Percentiles rank a stretch among this genome's conserved stretches.
These are phyloP conservation scores for Terfezia boudieri DNA, from an alignment of 495 filamentous ascomycete species.

Conservation along the genomic window DNA sequence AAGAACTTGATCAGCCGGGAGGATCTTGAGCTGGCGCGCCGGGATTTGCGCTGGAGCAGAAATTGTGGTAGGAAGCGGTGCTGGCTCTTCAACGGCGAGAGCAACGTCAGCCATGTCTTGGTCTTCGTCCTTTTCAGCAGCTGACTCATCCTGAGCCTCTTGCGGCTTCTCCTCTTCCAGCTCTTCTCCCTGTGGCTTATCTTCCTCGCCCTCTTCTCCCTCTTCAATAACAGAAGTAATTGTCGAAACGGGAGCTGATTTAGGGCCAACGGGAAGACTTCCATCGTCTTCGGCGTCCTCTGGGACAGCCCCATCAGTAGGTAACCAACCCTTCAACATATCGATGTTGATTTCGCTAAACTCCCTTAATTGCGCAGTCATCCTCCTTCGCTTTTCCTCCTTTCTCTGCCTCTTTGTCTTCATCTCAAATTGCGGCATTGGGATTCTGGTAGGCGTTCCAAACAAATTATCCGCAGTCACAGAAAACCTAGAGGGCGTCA, in stretches of 20 bases:
- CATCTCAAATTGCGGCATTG: not conserved
- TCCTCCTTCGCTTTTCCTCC: slow-evolving; percentile 13
- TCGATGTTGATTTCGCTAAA: slow-evolving; percentile 18
- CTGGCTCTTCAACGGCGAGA: slow-evolving; percentile 17
- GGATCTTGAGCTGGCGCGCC: not conserved
- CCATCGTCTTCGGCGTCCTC: slow-evolving; percentile 4
- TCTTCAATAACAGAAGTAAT: not conserved
- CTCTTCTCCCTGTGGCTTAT: not conserved
- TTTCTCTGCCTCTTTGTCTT: slow-evolving; percentile 10
- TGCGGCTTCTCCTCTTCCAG: not conserved
- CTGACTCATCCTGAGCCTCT: slow-evolving; percentile 6
- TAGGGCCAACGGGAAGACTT: not conserved
- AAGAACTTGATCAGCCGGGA: not conserved
- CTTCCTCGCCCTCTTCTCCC: not conserved
- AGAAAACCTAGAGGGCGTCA: not conserved
- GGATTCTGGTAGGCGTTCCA: slow-evolving; percentile 1
- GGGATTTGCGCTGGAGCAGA: not conserved
- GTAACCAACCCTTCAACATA: slow-evolving; percentile 9
- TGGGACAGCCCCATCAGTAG: not conserved
- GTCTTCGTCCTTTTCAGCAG: slow-evolving; percentile 14
- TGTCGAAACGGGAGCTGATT: not conserved
- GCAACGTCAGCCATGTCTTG: slow-evolving; percentile 12
- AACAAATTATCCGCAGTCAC: not conserved
- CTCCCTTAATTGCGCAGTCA: slow-evolving; percentile 16
- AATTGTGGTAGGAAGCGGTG: slow-evolving; percentile 10